Evolutionary conservation across 2,329 filamentous ascomycete genomes (phyloP).

Genomic region (Botrytis hyacinthi): DNA sequence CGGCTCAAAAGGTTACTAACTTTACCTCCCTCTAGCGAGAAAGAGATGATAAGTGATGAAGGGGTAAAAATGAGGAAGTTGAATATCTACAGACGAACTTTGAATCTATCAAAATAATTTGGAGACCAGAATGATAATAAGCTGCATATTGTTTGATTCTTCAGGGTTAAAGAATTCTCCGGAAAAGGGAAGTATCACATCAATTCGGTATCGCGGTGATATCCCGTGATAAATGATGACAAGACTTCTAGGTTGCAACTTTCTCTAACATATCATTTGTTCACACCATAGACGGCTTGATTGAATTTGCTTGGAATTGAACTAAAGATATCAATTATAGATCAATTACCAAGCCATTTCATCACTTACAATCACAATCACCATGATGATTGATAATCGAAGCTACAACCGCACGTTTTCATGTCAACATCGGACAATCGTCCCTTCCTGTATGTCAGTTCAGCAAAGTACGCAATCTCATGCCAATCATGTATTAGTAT

Average conservation of each 20-base stretch:
- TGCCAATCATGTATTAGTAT: neutral
- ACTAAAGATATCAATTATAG: neutral
- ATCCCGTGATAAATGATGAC: constrained; percentile 6
- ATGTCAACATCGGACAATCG: neutral
- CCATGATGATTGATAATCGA: neutral
- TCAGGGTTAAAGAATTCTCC: neutral
- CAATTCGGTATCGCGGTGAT: neutral
- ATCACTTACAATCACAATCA: neutral
- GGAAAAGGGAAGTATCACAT: neutral
- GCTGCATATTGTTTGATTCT: neutral
- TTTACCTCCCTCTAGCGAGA: neutral
- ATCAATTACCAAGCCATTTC: neutral
- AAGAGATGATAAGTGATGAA: neutral
- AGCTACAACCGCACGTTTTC: neutral
- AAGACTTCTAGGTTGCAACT: constrained; percentile 8
- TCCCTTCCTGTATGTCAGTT: neutral
- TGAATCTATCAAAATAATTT: neutral
- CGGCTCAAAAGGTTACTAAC: neutral
- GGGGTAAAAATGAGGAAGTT: neutral
- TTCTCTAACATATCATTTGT: neutral
- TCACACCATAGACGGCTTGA: neutral
- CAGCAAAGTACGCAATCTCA: neutral
- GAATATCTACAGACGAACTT: neutral
- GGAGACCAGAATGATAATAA: neutral
- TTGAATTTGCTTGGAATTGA: neutral